Evolutionary conservation across 768 basidiomycete species (phyloP).

Genomic region (Suillus paluster): DNA sequence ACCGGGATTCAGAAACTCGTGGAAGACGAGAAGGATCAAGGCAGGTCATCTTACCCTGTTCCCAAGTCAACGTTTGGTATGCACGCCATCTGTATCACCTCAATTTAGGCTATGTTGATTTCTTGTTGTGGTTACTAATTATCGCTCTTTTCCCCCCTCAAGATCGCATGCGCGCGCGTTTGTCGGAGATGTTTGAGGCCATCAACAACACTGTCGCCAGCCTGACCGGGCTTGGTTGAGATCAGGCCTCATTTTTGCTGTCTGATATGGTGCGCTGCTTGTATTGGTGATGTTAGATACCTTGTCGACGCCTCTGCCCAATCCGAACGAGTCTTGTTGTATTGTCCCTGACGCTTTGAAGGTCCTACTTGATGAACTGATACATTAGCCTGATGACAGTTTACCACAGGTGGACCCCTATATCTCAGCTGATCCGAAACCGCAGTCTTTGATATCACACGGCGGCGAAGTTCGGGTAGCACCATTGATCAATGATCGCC

Average conservation of each 20-base stretch:
- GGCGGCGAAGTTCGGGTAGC: neutral
- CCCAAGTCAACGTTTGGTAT: conserved; percentile 27
- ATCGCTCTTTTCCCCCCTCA: conserved; percentile 5
- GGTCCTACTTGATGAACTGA: neutral
- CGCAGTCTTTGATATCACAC: neutral
- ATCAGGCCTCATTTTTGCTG: neutral
- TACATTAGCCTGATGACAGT: neutral
- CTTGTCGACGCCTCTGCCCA: neutral
- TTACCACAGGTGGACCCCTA: neutral
- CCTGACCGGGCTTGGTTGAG: conserved; percentile 5
- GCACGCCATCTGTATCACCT: conserved; percentile 11
- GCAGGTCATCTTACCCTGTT: conserved; percentile 34
- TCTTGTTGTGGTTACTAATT: conserved; percentile 20
- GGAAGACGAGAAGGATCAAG: conserved; percentile 32
- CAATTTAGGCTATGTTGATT: conserved; percentile 6
- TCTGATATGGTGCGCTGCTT: neutral
- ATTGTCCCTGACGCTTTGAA: neutral
- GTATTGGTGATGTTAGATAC: neutral
- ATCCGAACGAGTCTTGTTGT: neutral
- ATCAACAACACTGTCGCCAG: conserved; percentile 30
- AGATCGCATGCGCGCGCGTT: conserved; percentile 27
- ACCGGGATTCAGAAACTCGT: conserved; percentile 23
- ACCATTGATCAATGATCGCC: no score
- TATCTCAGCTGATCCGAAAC: neutral
- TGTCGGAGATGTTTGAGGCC: conserved; percentile 31